Evolutionary conservation across 2,329 filamentous ascomycete species (phyloP).

Genomic region (Tolypocladium ophioglossoides): DNA sequence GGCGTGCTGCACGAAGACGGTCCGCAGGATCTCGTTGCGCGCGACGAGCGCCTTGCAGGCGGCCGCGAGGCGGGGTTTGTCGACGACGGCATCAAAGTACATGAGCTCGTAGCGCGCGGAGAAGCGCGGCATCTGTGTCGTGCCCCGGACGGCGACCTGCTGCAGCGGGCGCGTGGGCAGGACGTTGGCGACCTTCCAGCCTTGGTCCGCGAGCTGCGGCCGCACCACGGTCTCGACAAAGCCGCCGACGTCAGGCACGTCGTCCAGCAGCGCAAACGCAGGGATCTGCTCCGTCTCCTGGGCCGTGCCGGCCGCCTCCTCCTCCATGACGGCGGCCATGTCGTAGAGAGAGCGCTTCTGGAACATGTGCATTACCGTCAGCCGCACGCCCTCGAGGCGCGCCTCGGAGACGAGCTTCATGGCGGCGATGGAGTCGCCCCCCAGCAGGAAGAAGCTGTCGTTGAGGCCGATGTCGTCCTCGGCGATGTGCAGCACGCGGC

Average conservation of each 20-base stretch:
- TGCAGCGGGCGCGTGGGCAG: conserved; percentile 50
- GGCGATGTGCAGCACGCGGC: conserved; percentile 30
- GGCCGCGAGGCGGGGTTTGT: conserved; percentile 35
- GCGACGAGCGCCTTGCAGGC: conserved; percentile 46
- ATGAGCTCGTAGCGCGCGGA: conserved; percentile 56
- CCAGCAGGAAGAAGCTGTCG: conserved; percentile 50
- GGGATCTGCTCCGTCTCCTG: not conserved
- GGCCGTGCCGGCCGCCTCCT: not conserved
- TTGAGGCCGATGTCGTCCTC: conserved; percentile 39
- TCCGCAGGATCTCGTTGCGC: conserved; percentile 54
- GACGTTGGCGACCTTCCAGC: conserved; percentile 43
- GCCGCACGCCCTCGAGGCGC: conserved; percentile 31
- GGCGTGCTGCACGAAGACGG: conserved; percentile 47
- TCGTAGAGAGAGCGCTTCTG: conserved; percentile 35
- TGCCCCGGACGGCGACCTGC: conserved; percentile 47
- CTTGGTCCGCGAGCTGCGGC: conserved; percentile 37
- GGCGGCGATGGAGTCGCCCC: conserved; percentile 48
- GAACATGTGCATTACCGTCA: conserved; percentile 48
- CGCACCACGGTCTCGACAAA: conserved; percentile 38
- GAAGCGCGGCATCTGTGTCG: conserved; percentile 45
- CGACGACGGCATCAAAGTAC: conserved; percentile 42
- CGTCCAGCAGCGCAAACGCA: conserved; percentile 36
- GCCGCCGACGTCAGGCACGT: conserved; percentile 21
- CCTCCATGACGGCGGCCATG: conserved; percentile 38
- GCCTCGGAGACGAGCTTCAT: conserved; percentile 51